phyloP scores from a whole-genome alignment of 2,329 filamentous ascomycete species.

The Calcarisporium arbuscula region DNA sequence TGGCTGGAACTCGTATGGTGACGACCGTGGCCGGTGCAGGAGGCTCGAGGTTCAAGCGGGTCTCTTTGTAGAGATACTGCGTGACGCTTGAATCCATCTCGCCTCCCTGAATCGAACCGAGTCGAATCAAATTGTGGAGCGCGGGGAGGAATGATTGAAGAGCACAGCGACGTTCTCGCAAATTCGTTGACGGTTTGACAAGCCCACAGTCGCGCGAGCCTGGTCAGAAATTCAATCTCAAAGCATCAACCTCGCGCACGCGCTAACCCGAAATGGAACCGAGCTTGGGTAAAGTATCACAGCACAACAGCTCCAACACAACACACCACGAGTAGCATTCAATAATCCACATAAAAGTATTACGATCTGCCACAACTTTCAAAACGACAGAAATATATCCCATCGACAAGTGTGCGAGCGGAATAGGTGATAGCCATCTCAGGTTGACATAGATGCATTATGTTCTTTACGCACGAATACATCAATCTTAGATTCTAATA shows the following conservation, averaged over 20 bases:
- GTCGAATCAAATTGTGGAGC: constrained; percentile 10
- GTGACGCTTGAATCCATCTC: constrained; percentile 60
- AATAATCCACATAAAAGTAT: no score
- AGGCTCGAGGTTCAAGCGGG: constrained; percentile 74
- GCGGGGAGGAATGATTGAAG: constrained; percentile 6
- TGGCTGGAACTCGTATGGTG: constrained; percentile 60
- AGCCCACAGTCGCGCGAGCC: no score
- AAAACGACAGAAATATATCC: no score
- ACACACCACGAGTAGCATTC: no score
- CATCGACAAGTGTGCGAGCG: no score
- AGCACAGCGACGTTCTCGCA: constrained; percentile 16
- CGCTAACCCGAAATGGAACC: constrained; percentile 31
- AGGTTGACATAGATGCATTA: no score
- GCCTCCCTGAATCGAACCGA: constrained; percentile 48
- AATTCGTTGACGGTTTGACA: constrained; percentile 16
- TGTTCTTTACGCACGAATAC: no score
- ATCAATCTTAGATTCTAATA: no score
- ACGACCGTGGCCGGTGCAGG: constrained; percentile 62
- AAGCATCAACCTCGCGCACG: constrained; percentile 16
- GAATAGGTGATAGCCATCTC: no score
- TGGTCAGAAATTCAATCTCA: constrained; percentile 25
- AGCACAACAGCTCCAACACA: no score
- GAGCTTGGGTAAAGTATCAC: no score
- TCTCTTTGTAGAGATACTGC: constrained; percentile 76
- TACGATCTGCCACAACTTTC: no score